Conservation (phyloP, 495 filamentous ascomycete species). For the Hypomontagnella monticulosa region DNA sequence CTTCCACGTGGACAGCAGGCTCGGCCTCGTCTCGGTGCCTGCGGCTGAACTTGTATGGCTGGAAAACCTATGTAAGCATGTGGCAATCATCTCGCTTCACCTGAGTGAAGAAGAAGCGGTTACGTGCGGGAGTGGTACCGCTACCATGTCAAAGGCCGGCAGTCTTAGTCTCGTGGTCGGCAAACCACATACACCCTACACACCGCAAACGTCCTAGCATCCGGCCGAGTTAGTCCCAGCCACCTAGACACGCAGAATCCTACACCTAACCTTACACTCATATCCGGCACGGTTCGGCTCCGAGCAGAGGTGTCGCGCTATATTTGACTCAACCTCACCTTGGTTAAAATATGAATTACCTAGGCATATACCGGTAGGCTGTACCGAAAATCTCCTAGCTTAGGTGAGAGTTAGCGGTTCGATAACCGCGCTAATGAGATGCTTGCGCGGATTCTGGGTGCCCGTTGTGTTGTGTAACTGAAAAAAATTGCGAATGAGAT, state of each 20-base stretch:
- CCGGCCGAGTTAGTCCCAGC: background rate
- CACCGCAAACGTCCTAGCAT: constrained; percentile 22
- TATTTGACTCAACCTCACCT: constrained; percentile 1
- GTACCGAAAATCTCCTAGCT: background rate
- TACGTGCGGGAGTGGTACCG: constrained; percentile 25
- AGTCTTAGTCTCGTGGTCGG: constrained; percentile 14
- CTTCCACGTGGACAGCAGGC: constrained; percentile 31
- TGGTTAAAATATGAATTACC: too few relatives aligned
- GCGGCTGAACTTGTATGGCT: constrained; percentile 28
- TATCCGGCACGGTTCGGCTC: constrained; percentile 27
- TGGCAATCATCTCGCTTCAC: constrained; percentile 9
- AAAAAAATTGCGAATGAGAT: background rate
- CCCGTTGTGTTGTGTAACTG: constrained; percentile 5
- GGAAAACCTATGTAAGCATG: constrained; percentile 18
- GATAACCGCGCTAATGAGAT: too few relatives aligned
- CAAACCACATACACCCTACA: background rate
- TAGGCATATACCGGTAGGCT: background rate
- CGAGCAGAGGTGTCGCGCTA: constrained; percentile 3
- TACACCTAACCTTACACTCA: background rate
- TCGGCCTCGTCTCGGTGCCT: constrained; percentile 15
- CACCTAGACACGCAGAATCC: background rate
- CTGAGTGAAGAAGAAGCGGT: constrained; percentile 5
- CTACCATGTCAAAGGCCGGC: constrained; percentile 22
- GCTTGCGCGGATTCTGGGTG: background rate
- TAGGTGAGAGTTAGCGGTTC: background rate